These are phyloP conservation scores for Lentinula sp. DNA, from an alignment of 768 basidiomycete species.

Conservation along the genomic window DNA sequence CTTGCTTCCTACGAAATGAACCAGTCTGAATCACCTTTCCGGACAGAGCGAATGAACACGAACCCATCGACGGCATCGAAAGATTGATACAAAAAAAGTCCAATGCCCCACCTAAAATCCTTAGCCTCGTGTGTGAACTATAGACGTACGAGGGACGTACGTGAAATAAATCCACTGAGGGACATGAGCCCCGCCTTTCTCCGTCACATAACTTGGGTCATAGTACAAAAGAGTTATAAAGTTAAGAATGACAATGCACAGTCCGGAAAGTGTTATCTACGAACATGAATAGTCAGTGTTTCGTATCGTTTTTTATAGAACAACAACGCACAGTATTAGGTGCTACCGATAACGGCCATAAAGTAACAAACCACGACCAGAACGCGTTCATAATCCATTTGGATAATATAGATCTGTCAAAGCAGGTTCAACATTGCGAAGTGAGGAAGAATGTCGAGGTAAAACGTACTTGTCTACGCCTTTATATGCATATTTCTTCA, in stretches of 20 bases:
- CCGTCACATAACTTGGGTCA: constrained; percentile 71
- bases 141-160: constrained; percentile 32
- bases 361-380: constrained; percentile 88
- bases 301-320: neutral
- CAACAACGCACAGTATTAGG: constrained; percentile 73
- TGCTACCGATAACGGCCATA: constrained; percentile 80
- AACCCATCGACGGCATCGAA: constrained; percentile 89
- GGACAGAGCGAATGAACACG: constrained; percentile 15
- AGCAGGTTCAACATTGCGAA: constrained; percentile 2
- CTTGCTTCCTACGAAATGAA: constrained; percentile 69
- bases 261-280: constrained; percentile 89
- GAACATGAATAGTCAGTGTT: constrained; percentile 1
- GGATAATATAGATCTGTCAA: constrained; percentile 64
- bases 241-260: constrained; percentile 77
- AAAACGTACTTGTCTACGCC: constrained; percentile 70
- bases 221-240: constrained; percentile 78
- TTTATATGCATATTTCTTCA: constrained; percentile 75
- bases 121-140: neutral
- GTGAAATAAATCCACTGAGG: constrained; percentile 91
- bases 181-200: constrained; percentile 54
- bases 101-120: constrained; percentile 69
- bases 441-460: neutral
- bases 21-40: constrained; percentile 10
- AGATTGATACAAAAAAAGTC: constrained; percentile 88
- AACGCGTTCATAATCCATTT: constrained; percentile 75